Evolutionary conservation across 176 grass and related monocot species (phyloP).

Genomic region (Ananas comosus): DNA sequence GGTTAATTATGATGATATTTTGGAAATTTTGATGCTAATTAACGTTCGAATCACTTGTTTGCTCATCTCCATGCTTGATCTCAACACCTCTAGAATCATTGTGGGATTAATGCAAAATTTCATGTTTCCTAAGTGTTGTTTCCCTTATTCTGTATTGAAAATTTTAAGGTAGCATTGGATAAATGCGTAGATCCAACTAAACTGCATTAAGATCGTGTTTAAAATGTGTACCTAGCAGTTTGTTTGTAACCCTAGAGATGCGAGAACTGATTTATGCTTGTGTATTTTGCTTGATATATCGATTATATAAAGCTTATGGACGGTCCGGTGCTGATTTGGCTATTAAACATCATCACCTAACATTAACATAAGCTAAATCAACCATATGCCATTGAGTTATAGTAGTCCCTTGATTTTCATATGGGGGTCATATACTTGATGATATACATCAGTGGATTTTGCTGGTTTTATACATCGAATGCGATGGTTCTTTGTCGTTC

Average conservation of each 20-base stretch:
- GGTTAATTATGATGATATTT: no score
- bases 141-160: no score
- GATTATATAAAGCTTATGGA: conserved; percentile 23
- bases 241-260: no score
- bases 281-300: no score
- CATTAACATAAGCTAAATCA: conserved; percentile 37
- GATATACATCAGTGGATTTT: conserved; percentile 15
- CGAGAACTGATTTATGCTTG: no score
- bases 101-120: no score
- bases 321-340: conserved; percentile 45
- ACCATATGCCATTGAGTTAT: conserved; percentile 24
- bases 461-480: background rate
- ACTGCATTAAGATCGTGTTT: background rate
- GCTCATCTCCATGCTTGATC: no score
- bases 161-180: background rate
- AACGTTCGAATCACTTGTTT: no score
- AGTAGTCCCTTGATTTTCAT: background rate
- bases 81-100: no score
- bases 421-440: conserved; percentile 21
- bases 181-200: background rate
- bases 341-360: conserved; percentile 35
- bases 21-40: no score
- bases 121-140: no score
- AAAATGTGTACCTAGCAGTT: no score
- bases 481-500: background rate